A percentile compares a stretch with the other conserved stretches of the same genome.
phyloP scores from a whole-genome alignment of 2,329 filamentous ascomycete species.

The Ciborinia camelliae region DNA sequence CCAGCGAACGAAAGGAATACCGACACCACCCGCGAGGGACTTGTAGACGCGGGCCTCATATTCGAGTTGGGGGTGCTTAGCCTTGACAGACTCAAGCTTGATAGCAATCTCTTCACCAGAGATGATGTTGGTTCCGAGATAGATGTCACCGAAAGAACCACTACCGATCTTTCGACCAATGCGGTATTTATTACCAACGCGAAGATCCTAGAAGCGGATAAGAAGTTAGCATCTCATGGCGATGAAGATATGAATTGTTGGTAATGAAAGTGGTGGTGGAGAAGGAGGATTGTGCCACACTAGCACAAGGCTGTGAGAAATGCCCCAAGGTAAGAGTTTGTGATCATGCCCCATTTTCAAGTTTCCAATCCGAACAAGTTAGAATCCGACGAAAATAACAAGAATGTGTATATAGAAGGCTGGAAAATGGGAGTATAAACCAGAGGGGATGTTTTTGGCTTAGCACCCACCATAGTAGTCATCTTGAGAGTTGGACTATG shows the following conservation, averaged over 20 bases:
- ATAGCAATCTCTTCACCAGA: conserved; percentile 99
- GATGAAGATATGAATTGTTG: neutral
- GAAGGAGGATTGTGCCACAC: conserved; percentile 20
- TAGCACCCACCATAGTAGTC: conserved; percentile 59
- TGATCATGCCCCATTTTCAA: neutral
- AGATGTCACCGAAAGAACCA: conserved; percentile 97
- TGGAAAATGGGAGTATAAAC: conserved; percentile 42
- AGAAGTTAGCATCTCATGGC: conserved; percentile 28
- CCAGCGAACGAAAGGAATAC: conserved; percentile 98
- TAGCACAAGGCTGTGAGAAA: conserved; percentile 31
- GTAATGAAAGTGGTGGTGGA: neutral
- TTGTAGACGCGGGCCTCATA: conserved; percentile 96
- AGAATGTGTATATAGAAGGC: conserved; percentile 35
- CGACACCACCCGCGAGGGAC: conserved; percentile 89
- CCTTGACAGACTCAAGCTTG: conserved; percentile 99
- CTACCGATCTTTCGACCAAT: conserved; percentile 99
- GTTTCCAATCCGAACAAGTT: conserved; percentile 22
- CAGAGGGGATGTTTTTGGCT: conserved; percentile 39
- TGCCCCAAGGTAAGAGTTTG: conserved; percentile 20
- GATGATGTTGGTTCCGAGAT: conserved; percentile 98
- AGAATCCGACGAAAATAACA: conserved; percentile 24
- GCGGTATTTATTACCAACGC: conserved; percentile 99
- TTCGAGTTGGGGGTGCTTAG: conserved; percentile 97
- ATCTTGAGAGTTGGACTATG: conserved; percentile 45
- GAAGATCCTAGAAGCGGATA: conserved; percentile 70